A percentile compares a stretch with the other conserved stretches of the same genome.
Conservation (phyloP, 768 basidiomycete species). For the Cyathus striatus region DNA sequence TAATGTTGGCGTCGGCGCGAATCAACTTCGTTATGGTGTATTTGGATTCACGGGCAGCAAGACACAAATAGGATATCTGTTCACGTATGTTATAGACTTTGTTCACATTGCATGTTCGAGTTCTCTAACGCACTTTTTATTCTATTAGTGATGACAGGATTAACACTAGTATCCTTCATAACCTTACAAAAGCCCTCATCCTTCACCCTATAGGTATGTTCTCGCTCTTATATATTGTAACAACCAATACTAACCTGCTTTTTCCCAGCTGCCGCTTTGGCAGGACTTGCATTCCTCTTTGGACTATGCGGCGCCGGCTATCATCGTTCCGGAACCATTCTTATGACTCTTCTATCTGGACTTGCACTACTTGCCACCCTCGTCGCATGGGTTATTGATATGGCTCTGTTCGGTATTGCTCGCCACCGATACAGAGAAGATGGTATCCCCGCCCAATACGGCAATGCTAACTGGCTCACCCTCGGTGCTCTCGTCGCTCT, state of each 20-base stretch:
- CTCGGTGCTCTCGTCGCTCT: conserved; percentile 70
- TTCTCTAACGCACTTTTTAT: not conserved
- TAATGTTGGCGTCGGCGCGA: conserved; percentile 34
- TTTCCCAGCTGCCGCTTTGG: conserved; percentile 50
- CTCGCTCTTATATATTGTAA: conserved; percentile 2
- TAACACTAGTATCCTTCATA: conserved; percentile 51
- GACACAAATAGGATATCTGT: conserved; percentile 52
- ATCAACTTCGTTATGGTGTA: conserved; percentile 57
- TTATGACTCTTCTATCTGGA: conserved; percentile 68
- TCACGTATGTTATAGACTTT: conserved; percentile 32
- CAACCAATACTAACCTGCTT: conserved; percentile 2
- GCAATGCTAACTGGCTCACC: conserved; percentile 81
- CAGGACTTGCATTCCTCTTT: conserved; percentile 61
- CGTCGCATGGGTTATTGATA: conserved; percentile 71
- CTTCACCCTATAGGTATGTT: conserved; percentile 73
- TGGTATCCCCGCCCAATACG: conserved; percentile 50
- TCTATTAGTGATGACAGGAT: conserved; percentile 33
- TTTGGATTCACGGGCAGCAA: conserved; percentile 68
- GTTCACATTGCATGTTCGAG: not conserved
- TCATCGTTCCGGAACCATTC: conserved; percentile 65
- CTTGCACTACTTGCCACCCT: conserved; percentile 66
- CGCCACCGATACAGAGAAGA: conserved; percentile 50
- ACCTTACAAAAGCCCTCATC: conserved; percentile 70
- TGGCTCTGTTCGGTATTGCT: conserved; percentile 73
- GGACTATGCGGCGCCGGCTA: conserved; percentile 64